phyloP scores from a whole-genome alignment of 306 rosid species.

The Cucurbita ficifolia region DNA sequence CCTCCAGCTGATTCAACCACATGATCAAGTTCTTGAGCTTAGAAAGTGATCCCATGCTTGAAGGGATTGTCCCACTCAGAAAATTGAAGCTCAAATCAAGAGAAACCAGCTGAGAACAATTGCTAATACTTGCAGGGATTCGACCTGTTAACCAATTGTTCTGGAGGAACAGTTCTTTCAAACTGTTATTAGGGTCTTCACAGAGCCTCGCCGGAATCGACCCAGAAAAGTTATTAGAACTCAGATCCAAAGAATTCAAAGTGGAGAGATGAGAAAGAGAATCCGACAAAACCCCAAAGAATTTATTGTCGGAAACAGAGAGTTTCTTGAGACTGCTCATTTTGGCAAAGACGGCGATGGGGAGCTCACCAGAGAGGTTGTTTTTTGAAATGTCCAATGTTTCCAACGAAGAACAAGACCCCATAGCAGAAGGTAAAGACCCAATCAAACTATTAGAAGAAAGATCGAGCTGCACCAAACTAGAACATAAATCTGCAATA shows the following conservation, averaged over 20 bases:
- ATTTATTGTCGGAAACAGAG: slow-evolving; percentile 29
- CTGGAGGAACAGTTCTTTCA: slow-evolving; percentile 57
- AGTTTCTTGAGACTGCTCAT: slow-evolving; percentile 33
- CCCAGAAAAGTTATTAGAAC: slow-evolving; percentile 54
- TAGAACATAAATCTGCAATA: slow-evolving; percentile 31
- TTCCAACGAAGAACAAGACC: slow-evolving; percentile 28
- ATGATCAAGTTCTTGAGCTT: slow-evolving; percentile 54
- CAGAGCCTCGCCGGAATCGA: slow-evolving; percentile 41
- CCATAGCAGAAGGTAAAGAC: slow-evolving; percentile 27
- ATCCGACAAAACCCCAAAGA: slow-evolving; percentile 34
- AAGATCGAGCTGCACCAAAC: slow-evolving; percentile 39
- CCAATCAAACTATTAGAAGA: slow-evolving; percentile 44
- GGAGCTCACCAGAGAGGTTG: slow-evolving; percentile 37
- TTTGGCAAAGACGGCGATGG: slow-evolving; percentile 28
- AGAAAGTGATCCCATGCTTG: slow-evolving; percentile 46
- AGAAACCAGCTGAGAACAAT: slow-evolving; percentile 66
- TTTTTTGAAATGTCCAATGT: slow-evolving; percentile 47
- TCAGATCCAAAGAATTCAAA: slow-evolving; percentile 69
- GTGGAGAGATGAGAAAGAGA: slow-evolving; percentile 28
- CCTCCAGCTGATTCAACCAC: slow-evolving; percentile 67
- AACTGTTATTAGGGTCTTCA: slow-evolving; percentile 20
- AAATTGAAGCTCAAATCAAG: slow-evolving; percentile 83
- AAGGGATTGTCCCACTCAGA: slow-evolving; percentile 62
- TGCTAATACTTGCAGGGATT: slow-evolving; percentile 53
- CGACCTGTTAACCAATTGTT: slow-evolving; percentile 48